These are phyloP conservation scores for Tricholoma saponaceum DNA, from an alignment of 768 basidiomycete genomes.

Conservation along the genomic window DNA sequence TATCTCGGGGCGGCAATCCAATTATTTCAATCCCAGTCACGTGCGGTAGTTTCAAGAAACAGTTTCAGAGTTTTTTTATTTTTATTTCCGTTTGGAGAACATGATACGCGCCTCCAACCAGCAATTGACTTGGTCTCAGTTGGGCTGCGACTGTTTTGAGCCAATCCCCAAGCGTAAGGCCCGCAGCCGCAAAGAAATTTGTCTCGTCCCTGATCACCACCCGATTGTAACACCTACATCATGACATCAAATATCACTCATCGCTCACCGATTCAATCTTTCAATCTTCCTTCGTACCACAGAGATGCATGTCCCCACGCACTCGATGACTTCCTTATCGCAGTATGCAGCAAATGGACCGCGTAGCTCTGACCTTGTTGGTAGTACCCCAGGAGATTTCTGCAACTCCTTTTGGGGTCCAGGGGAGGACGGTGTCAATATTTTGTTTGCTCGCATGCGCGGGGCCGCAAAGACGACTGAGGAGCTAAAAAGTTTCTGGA, in stretches of 20 bases:
- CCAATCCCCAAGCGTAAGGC: no score
- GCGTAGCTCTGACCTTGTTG: conserved; percentile 14
- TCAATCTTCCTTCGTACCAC: background rate
- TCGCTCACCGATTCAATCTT: background rate
- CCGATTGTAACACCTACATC: background rate
- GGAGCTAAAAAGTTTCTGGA: conserved; percentile 86
- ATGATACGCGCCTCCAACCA: no score
- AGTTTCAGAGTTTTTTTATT: no score
- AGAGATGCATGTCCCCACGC: background rate
- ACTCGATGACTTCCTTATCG: background rate
- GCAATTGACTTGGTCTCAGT: no score
- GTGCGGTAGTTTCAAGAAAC: no score
- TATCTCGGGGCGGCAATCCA: no score
- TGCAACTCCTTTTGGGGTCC: conserved; percentile 97
- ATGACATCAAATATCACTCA: background rate
- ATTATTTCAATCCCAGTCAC: no score
- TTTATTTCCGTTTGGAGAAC: no score
- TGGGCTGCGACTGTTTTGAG: no score
- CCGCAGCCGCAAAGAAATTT: no score
- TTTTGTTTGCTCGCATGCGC: conserved; percentile 84
- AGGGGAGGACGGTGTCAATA: conserved; percentile 82
- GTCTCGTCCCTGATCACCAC: background rate
- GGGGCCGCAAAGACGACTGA: conserved; percentile 84
- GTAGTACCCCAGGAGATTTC: conserved; percentile 54
- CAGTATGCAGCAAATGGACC: background rate